Base-by-base conservation (phyloP, 257 asterid species). In the Agastache rugosa region DNA sequence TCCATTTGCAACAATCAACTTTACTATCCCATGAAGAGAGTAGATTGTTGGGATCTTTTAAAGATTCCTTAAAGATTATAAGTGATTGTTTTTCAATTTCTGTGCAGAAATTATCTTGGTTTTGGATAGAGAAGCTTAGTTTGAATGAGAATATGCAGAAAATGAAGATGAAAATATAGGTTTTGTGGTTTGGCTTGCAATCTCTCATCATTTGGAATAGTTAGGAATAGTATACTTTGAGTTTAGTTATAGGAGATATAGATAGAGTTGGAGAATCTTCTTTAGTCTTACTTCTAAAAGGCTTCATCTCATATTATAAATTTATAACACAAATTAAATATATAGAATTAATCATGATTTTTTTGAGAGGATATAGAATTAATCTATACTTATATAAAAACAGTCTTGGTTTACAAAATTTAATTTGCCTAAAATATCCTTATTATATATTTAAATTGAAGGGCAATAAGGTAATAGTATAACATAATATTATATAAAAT, bases 1-100 rank as follows among this genome's bases (percentile, higher is more conserved):
- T 39, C 77, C 81, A 63, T 4, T 50, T 70, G 60, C 81, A 77
- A 17, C 81, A 77, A 63, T 70, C 42, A 9, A 51, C 20, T 11
- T 34, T 25, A 29, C 5, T 12, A 11, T 17, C 45, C 81, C 81
- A 77, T 25, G 81, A 71, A 11, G 73, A 77, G 2, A 77, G 73
- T 2, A 11, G 41, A 15, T 65, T 14, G 56, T 44, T 2, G 17
- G 71, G 56, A 65, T 65, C 71, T 14, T 5, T 9, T 12, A 77
- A 55, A 11, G 69, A 72, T 29, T 71, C 10, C 55, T 63, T 77
- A 11, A 77, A 39, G 67, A 4, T 71, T 17, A 69, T 12, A 63
- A 77, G 81, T 6, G 81, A 53, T 8, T 77, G 63, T 42, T 71
- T 54, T 72, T 77, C 69, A 5, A 17, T 53, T 23, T 62, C 29